Percentiles rank a stretch among this genome's conserved stretches.
Evolutionary conservation across 805 yeast genomes (phyloP).

Genomic region (Lachancea kluyveri): DNA sequence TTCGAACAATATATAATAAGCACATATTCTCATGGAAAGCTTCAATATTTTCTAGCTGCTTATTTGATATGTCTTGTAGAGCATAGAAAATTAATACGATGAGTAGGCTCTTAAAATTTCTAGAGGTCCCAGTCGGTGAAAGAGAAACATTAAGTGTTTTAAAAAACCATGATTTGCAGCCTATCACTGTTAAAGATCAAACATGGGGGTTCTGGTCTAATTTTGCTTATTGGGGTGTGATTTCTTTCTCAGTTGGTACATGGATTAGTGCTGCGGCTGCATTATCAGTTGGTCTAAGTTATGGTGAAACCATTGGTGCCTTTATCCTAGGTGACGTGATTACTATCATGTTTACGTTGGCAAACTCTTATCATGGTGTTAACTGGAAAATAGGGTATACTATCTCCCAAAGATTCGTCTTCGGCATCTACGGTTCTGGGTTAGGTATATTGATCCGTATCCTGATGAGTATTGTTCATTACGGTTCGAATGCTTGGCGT

Average conservation of each 20-base stretch:
- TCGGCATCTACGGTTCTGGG: constrained; percentile 40
- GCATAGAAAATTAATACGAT: too few relatives aligned
- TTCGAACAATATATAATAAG: too few relatives aligned
- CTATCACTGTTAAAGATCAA: constrained; percentile 21
- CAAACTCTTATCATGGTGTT: constrained; percentile 43
- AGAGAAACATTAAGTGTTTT: constrained; percentile 25
- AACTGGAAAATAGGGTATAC: constrained; percentile 46
- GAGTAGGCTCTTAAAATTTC: too few relatives aligned
- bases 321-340: constrained; percentile 40
- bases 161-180: constrained; percentile 30
- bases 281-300: constrained; percentile 38
- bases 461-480: constrained; percentile 41
- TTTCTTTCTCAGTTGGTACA: constrained; percentile 38
- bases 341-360: constrained; percentile 39
- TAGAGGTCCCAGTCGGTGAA: constrained; percentile 28
- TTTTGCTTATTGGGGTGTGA: constrained; percentile 39
- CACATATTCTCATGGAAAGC: too few relatives aligned
- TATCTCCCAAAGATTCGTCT: constrained; percentile 38
- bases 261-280: constrained; percentile 42
- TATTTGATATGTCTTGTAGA: too few relatives aligned
- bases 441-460: constrained; percentile 38
- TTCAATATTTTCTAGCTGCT: too few relatives aligned
- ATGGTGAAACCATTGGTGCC: constrained; percentile 39
- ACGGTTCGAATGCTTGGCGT: constrained; percentile 40
- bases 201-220: constrained; percentile 37